Percentiles rank a stretch among this genome's conserved stretches.
Evolutionary conservation across 2,329 filamentous ascomycete genomes (phyloP).

Genomic region (Fusarium sp.): DNA sequence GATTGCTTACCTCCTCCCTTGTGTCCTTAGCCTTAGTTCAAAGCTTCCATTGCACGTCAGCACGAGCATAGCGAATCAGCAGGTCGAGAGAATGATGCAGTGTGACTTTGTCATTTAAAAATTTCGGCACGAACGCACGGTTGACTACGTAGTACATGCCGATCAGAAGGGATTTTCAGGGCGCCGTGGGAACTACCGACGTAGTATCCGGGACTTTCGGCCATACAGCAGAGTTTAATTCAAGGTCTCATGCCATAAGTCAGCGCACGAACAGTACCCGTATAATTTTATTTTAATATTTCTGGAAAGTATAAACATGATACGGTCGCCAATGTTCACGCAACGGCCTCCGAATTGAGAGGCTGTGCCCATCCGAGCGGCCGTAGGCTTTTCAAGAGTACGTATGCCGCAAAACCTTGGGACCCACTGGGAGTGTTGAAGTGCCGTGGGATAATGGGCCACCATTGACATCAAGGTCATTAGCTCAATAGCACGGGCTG

Average conservation of each 20-base stretch:
- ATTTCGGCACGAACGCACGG: background rate
- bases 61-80: background rate
- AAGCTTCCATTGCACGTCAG: background rate
- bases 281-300: background rate
- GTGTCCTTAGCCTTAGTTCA: background rate
- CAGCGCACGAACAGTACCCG: background rate
- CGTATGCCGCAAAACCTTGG: background rate
- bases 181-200: background rate
- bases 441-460: background rate
- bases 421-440: background rate
- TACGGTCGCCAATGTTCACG: background rate
- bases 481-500: background rate
- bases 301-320: background rate
- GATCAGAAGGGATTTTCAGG: background rate
- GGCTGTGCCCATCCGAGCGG: background rate
- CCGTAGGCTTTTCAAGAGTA: background rate
- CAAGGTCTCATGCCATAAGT: background rate
- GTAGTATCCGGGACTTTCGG: slow-evolving; percentile 9
- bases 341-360: background rate
- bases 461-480: background rate
- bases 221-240: slow-evolving; percentile 12
- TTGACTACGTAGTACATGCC: background rate
- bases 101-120: background rate
- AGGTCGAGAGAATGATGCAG: rapidly evolving
- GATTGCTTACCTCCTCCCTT: background rate